phyloP scores from a whole-genome alignment of 2,329 filamentous ascomycete genomes.

The Exophiala sideris region DNA sequence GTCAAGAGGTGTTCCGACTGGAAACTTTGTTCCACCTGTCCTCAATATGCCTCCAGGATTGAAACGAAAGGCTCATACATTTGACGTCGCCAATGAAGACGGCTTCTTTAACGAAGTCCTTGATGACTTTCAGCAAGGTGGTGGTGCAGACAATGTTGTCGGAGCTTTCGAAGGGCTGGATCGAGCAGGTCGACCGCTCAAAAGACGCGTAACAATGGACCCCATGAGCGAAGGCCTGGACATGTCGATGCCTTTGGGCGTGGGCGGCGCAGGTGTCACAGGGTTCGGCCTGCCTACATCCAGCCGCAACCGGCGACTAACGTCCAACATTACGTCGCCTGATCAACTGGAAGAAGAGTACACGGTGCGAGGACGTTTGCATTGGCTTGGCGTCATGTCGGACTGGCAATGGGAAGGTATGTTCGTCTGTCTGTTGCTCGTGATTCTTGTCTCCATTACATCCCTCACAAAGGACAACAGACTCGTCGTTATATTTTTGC shows the following conservation, averaged over 20 bases:
- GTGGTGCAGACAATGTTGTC: background rate
- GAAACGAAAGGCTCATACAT: conserved; percentile 17
- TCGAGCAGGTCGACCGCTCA: conserved; percentile 6
- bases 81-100: conserved; percentile 3
- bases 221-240: background rate
- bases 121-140: background rate
- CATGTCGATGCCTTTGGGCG: background rate
- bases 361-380: conserved; percentile 62
- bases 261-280: background rate
- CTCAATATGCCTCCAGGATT: conserved; percentile 21
- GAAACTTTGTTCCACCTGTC: conserved; percentile 19
- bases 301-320: conserved; percentile 6
- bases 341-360: conserved; percentile 52
- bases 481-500: background rate
- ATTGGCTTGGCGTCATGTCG: conserved; percentile 70
- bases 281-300: background rate
- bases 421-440: conserved; percentile 6
- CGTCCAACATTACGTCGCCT: conserved; percentile 34
- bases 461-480: background rate
- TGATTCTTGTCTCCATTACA: background rate
- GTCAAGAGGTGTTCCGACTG: conserved; percentile 42
- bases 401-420: conserved; percentile 71
- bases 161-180: conserved; percentile 2
- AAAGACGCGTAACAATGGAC: conserved; percentile 11
- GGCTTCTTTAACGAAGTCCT: conserved; percentile 4